Evolutionary conservation across 140 eudicot genomes (phyloP).

Genomic region (Ambrosia hybrid): DNA sequence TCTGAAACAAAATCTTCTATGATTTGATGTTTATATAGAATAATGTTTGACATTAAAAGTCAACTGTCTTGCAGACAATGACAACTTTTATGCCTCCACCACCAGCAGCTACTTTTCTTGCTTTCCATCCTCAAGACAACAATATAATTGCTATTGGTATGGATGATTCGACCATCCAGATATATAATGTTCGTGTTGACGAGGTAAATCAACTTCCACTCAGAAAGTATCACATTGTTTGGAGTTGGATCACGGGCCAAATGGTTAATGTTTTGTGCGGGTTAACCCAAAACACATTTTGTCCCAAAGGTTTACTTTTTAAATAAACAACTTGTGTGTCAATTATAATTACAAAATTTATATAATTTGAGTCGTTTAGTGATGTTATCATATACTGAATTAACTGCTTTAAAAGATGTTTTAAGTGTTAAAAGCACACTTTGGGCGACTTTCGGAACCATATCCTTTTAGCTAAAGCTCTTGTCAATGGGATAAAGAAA

Average conservation of each 20-base stretch:
- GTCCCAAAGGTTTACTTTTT: background rate
- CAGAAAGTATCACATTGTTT: background rate
- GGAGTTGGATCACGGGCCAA: background rate
- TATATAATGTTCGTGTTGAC: constrained; percentile 54
- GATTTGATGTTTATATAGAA: constrained; percentile 12
- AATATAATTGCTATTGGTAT: constrained; percentile 57
- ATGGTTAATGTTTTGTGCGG: background rate
- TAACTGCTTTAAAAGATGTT: background rate
- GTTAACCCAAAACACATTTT: background rate
- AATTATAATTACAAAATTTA: too few relatives aligned
- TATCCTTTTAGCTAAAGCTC: background rate
- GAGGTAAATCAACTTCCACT: constrained; percentile 34
- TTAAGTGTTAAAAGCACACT: background rate
- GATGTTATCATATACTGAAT: background rate
- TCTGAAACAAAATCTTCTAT: background rate
- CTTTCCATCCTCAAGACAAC: constrained; percentile 58
- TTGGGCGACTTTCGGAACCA: background rate
- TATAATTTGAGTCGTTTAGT: background rate
- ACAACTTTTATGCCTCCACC: constrained; percentile 60
- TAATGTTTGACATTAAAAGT: constrained; percentile 14
- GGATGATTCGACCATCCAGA: constrained; percentile 56
- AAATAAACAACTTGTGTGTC: background rate
- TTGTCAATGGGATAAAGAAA: background rate
- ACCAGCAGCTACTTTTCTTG: constrained; percentile 59
- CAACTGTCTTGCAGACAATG: constrained; percentile 44